Percentiles rank a stretch among this genome's conserved stretches.
These are phyloP conservation scores for Xylaria longipes DNA, from an alignment of 495 filamentous ascomycete species.

Conservation along the genomic window DNA sequence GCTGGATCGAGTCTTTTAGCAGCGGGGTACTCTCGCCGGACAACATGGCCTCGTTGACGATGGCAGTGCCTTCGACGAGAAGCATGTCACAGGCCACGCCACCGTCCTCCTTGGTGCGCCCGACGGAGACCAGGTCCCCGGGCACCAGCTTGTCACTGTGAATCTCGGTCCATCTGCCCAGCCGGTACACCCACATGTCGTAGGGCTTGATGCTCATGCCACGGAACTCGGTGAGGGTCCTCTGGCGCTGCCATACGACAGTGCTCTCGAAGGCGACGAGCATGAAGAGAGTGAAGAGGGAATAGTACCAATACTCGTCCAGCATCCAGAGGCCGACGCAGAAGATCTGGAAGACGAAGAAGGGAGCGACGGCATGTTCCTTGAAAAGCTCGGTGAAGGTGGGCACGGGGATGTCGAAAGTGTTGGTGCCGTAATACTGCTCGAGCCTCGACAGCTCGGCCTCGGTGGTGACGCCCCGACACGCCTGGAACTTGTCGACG, in stretches of 20 bases:
- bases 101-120: conserved; percentile 94
- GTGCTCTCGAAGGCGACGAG: conserved; percentile 97
- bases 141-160: conserved; percentile 93
- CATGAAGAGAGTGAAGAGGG: conserved; percentile 98
- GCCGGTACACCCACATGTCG: conserved; percentile 85
- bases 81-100: conserved; percentile 98
- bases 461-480: conserved; percentile 70
- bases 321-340: conserved; percentile 98
- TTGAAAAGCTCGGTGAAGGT: conserved; percentile 95
- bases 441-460: conserved; percentile 78
- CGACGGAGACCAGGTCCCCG: conserved; percentile 94
- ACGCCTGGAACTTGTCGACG: conserved; percentile 78
- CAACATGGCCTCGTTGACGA: conserved; percentile 99
- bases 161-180: conserved; percentile 85
- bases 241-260: conserved; percentile 98
- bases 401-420: conserved; percentile 96
- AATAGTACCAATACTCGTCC: conserved; percentile 99
- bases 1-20: conserved; percentile 93
- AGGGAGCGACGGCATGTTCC: conserved; percentile 97
- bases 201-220: conserved; percentile 99
- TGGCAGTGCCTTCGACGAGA: conserved; percentile 90
- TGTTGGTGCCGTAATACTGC: conserved; percentile 95
- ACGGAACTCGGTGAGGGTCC: conserved; percentile 95
- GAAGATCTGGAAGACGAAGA: conserved; percentile 99
- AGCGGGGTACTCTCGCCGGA: conserved; percentile 97